Base-by-base conservation (phyloP, 2,329 filamentous ascomycete species). In the Ophiostoma sp. region DNA sequence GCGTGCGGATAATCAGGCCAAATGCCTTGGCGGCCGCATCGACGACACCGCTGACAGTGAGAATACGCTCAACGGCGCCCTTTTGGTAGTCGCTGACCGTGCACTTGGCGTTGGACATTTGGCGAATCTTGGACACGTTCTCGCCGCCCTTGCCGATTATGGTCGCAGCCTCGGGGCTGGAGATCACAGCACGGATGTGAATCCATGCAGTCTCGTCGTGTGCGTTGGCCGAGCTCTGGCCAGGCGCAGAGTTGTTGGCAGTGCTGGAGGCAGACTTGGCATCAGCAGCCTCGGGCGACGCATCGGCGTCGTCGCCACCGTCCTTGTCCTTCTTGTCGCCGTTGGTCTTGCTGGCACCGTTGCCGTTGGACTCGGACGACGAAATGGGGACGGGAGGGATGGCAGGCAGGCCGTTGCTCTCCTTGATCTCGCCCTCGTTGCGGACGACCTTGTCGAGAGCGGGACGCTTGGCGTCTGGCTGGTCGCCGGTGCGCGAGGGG, bases 21-120 rank as follows among this genome's bases (percentile, higher is more conserved):
- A 99, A 99, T 23, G 95, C 95, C 88, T 99, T 99, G 75, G 95
- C 95, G 74, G 94, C 94, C 75, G 94, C 94, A 82, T 99, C 95
- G 75, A 98, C 94, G 74, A 93, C 90, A 73, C 95, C 95, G 80
- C 94, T 98, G 72, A 99, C 95, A 41, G 95, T 99, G 77, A 99
- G 85, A 77, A 99, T 97, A 78, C 95, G 92, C 84, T 99, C 95
- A 44, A 98, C 94, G 70, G 95, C 95, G 74, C 95, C 95, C 78
- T 96, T 93, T 76, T 96, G 92, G 78, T 98, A 99, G 81, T 99
- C 95, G 82, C 94, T 97, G 76, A 99, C 95, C 67, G 95, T 99
- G 84, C 95, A 99, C 83, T 98, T 98, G 75, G 95, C 95, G 76
- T 93, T 94, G 68, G 95, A 97, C 82, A 97, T 86, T 79, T 92